Evolutionary conservation across 805 yeast genomes (phyloP), one percentile per base, ranked within the genome.

Genomic region (Kuraishia hungarica): DNA sequence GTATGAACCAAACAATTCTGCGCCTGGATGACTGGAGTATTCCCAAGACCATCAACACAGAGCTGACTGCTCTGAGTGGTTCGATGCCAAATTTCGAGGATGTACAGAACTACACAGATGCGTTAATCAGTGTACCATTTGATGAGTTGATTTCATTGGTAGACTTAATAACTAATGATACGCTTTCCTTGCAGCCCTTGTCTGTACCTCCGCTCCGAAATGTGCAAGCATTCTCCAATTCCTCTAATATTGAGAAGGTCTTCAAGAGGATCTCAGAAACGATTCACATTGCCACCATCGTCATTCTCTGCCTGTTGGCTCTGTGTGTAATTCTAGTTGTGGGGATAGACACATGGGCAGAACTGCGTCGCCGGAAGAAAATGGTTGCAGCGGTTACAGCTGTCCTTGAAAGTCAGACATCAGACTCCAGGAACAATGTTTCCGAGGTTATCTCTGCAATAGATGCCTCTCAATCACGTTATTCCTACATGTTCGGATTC

Each of bases 31-130:
- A 84, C 57, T 67, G 93, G 55, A 64, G 79, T 17, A 87, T 94
- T 13, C 89, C 97, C 1, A 62, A 81, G 0, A 69, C 83, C 0
- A 83, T 92, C 48, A 80, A 88, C 59, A 65, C 67, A 1, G 80
- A 83, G 28, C 72, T 94, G 19, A 78, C 79, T 2, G 59, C 63
- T 0, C 67, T 91, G 48, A 71, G 79, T 21, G 68, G 71, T 0
- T 72, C 80, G 1, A 70, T 87, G 0, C 96, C 96, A 0, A 79
- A 81, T 57, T 89, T 89, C 65, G 80, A 78, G 2, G 75, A 77
- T 7, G 84, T 89, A 2, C 78, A 83, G 62, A 80, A 83, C 56
- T 76, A 77, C 21, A 83, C 94, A 0, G 75, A 81, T 49, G 55
- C 64, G 0, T 60, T 83, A 47, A 76, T 93, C 8, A 69, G 77